phyloP scores from a whole-genome alignment of 352 stramenopile species.

The Pythium oligandrum region DNA sequence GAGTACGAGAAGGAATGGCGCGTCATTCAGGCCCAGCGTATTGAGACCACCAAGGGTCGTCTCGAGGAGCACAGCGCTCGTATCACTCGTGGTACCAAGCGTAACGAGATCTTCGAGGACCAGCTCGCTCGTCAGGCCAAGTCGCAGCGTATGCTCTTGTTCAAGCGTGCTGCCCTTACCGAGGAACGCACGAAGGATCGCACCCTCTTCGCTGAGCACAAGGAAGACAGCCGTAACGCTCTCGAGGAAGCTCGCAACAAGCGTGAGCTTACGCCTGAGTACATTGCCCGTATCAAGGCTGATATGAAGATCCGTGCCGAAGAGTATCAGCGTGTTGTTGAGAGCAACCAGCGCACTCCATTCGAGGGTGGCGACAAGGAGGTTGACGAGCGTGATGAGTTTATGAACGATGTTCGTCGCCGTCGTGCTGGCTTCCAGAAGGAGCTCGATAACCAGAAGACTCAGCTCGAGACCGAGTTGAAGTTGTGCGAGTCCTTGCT shows the following conservation, averaged over 20 bases:
- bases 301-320: constrained; percentile 82
- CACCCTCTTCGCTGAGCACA: constrained; percentile 80
- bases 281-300: constrained; percentile 74
- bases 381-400: constrained; percentile 80
- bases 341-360: constrained; percentile 83
- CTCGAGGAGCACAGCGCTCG: constrained; percentile 64
- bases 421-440: constrained; percentile 81
- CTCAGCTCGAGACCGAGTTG: constrained; percentile 73
- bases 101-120: constrained; percentile 75
- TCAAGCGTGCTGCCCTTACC: constrained; percentile 82
- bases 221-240: constrained; percentile 76
- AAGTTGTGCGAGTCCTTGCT: constrained; percentile 75
- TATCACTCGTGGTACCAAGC: constrained; percentile 78
- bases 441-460: constrained; percentile 71
- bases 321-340: constrained; percentile 67
- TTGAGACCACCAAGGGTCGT: constrained; percentile 53
- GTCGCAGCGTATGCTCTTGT: constrained; percentile 82
- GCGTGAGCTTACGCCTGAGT: constrained; percentile 78
- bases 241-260: constrained; percentile 67
- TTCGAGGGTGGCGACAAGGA: constrained; percentile 69
- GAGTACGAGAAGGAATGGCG: constrained; percentile 87
- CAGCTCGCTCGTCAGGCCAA: constrained; percentile 76
- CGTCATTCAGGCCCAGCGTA: constrained; percentile 58
- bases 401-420: constrained; percentile 84
- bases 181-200: constrained; percentile 79